Percentiles rank a stretch among this genome's conserved stretches.
Evolutionary conservation across 768 basidiomycete species (phyloP).

Genomic region (Terana coerulea): DNA sequence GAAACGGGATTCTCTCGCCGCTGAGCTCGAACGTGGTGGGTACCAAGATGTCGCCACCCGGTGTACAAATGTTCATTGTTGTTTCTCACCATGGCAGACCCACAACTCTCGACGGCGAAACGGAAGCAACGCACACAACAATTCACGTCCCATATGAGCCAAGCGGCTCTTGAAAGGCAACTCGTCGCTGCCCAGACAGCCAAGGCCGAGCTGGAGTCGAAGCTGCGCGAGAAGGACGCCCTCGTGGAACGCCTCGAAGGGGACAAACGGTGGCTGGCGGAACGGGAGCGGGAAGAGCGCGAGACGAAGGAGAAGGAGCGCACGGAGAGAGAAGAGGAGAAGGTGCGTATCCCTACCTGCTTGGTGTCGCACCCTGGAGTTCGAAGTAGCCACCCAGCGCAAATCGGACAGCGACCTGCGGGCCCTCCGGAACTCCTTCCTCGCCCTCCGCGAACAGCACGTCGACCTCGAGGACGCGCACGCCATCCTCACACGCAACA

Average conservation of each 20-base stretch:
- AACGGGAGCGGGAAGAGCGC: constrained; percentile 64
- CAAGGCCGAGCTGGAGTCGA: constrained; percentile 62
- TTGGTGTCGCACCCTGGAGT: constrained; percentile 1
- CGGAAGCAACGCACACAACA: constrained; percentile 63
- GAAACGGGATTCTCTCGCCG: constrained; percentile 64
- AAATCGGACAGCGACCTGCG: constrained; percentile 50
- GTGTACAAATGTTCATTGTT: not conserved
- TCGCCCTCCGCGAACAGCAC: constrained; percentile 50
- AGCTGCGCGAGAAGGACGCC: constrained; percentile 61
- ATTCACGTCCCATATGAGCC: constrained; percentile 57
- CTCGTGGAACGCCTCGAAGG: constrained; percentile 63
- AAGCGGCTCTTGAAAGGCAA: constrained; percentile 65
- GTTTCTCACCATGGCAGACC: constrained; percentile 39
- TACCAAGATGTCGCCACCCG: constrained; percentile 1
- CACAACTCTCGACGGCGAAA: constrained; percentile 62
- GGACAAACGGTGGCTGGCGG: constrained; percentile 65
- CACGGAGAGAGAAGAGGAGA: constrained; percentile 48
- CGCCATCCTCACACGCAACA: constrained; percentile 41
- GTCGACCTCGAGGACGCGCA: constrained; percentile 61
- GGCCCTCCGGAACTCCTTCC: constrained; percentile 44
- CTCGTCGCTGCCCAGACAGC: constrained; percentile 57
- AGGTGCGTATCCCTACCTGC: constrained; percentile 38
- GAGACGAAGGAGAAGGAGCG: constrained; percentile 63
- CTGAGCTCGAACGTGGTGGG: constrained; percentile 63
- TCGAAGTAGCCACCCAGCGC: constrained; percentile 30